Evolutionary conservation across 1,139 yeast species (phyloP).

Genomic region (Casaregolazyma suthepensis): DNA sequence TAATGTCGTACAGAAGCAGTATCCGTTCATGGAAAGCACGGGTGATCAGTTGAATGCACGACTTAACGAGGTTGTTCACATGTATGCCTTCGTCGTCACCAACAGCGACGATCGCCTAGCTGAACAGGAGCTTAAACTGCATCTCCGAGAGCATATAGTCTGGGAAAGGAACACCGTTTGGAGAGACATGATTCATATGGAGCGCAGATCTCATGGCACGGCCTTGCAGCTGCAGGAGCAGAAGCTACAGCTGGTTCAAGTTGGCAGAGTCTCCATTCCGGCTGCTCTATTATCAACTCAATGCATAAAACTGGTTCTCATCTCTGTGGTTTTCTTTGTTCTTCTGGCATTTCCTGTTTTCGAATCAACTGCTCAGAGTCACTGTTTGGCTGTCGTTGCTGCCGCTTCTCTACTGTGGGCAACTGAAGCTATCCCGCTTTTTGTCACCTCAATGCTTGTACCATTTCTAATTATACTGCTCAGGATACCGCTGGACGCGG

Average conservation of each 20-base stretch:
- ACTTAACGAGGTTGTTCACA: slow-evolving; percentile 43
- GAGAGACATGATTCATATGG: slow-evolving; percentile 91
- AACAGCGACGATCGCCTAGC: slow-evolving; percentile 47
- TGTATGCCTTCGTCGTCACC: slow-evolving; percentile 43
- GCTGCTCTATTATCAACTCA: slow-evolving; percentile 18
- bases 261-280: slow-evolving; percentile 20
- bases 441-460: slow-evolving; percentile 73
- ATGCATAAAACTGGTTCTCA: slow-evolving; percentile 34
- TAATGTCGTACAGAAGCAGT: slow-evolving; percentile 30
- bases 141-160: slow-evolving; percentile 83
- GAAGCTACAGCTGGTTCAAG: slow-evolving; percentile 11
- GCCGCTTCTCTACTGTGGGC: slow-evolving; percentile 88
- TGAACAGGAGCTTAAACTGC: slow-evolving; percentile 61
- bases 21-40: slow-evolving; percentile 46
- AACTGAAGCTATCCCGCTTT: slow-evolving; percentile 83
- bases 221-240: slow-evolving; percentile 11
- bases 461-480: slow-evolving; percentile 75
- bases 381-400: slow-evolving; percentile 77
- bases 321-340: slow-evolving; percentile 44
- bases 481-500: slow-evolving; percentile 55
- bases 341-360: slow-evolving; percentile 51
- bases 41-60: slow-evolving; percentile 42
- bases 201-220: slow-evolving; percentile 52
- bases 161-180: slow-evolving; percentile 97
- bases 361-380: slow-evolving; percentile 56